Evolutionary conservation across 2,329 filamentous ascomycete species (phyloP).

Genomic region (Fusarium goolgardi): DNA sequence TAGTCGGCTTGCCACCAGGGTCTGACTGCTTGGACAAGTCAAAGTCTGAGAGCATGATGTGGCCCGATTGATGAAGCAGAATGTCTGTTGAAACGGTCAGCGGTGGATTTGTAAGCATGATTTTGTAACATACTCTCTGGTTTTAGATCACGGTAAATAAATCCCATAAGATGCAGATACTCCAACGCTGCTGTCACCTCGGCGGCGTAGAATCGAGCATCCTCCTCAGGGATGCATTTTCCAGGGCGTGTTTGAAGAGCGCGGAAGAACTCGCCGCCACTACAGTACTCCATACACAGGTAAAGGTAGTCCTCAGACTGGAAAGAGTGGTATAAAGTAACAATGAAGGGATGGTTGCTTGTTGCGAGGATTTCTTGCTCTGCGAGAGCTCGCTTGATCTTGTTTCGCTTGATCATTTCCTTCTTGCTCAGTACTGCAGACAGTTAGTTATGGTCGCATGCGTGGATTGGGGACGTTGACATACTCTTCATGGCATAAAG

Average conservation of each 20-base stretch:
- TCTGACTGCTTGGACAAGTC: constrained; percentile 98
- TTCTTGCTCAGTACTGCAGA: constrained; percentile 92
- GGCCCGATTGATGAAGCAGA: constrained; percentile 96
- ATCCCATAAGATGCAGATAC: constrained; percentile 98
- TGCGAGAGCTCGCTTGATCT: constrained; percentile 97
- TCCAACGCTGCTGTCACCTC: constrained; percentile 97
- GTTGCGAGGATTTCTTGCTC: constrained; percentile 98
- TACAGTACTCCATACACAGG: constrained; percentile 99
- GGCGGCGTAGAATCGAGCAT: constrained; percentile 95
- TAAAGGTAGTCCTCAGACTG: constrained; percentile 99
- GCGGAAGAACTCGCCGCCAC: constrained; percentile 97
- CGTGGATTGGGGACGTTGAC: constrained; percentile 11
- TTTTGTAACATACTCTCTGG: constrained; percentile 78
- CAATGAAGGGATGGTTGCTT: constrained; percentile 98
- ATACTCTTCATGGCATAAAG: constrained; percentile 99
- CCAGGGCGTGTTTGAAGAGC: constrained; percentile 95
- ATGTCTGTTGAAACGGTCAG: constrained; percentile 73
- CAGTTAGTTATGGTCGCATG: constrained; percentile 51
- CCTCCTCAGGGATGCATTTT: constrained; percentile 97
- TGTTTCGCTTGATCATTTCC: constrained; percentile 99
- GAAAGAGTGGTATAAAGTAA: constrained; percentile 98
- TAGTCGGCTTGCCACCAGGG: constrained; percentile 92
- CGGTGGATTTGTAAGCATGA: constrained; percentile 13
- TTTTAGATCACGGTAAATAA: constrained; percentile 98
- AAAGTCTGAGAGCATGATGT: constrained; percentile 99